Conservation (phyloP, 1,139 yeast genomes). For the Entelexis sorbosivorans region DNA sequence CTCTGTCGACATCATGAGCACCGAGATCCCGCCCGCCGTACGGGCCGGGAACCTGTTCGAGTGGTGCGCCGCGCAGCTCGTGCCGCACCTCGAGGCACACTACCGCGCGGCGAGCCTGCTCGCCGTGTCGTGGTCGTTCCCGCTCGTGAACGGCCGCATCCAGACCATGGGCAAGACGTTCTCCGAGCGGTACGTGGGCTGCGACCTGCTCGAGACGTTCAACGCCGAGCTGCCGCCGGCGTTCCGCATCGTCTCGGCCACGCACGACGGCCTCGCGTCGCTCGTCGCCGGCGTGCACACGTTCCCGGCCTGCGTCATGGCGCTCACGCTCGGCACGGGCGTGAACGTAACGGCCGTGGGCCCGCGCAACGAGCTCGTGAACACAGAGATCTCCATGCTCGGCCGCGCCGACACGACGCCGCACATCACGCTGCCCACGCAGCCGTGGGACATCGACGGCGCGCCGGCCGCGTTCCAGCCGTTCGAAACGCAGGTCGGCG, state of each 20-base stretch:
- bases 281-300: constrained; percentile 16
- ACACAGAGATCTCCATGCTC: constrained; percentile 19
- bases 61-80: constrained; percentile 13
- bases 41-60: constrained; percentile 9
- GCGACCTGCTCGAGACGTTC: constrained; percentile 11
- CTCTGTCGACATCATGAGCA: constrained; percentile 5
- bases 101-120: neutral
- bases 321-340: constrained; percentile 22
- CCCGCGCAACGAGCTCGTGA: constrained; percentile 1
- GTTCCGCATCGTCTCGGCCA: constrained; percentile 7
- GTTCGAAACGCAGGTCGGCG: constrained; percentile 18
- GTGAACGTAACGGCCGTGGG: constrained; percentile 14
- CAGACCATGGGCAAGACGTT: constrained; percentile 19
- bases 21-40: constrained; percentile 11
- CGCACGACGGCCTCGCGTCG: constrained; percentile 22
- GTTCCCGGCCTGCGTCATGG: constrained; percentile 12
- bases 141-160: constrained; percentile 16
- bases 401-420: constrained; percentile 17
- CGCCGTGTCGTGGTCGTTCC: constrained; percentile 22
- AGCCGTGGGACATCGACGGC: constrained; percentile 13
- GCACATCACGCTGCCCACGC: constrained; percentile 4
- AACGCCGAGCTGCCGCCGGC: constrained; percentile 10
- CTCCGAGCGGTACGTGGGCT: constrained; percentile 7
- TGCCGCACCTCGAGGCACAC: constrained; percentile 6
- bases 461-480: constrained; percentile 18